A percentile compares a stretch with the other conserved stretches of the same genome.
phyloP scores from a whole-genome alignment of 2,329 filamentous ascomycete species.

The Botryotinia globosa region DNA sequence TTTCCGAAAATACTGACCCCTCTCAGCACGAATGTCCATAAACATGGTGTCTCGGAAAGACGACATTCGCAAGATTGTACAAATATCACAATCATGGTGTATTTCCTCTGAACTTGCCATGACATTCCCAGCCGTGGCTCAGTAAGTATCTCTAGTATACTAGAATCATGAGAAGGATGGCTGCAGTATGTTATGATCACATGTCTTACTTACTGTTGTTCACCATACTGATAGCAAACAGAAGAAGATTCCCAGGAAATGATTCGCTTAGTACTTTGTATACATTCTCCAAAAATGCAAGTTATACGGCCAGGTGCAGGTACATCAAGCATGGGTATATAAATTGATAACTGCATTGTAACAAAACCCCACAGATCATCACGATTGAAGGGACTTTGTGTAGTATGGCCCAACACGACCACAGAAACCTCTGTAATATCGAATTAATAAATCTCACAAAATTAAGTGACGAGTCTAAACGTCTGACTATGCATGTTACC shows the following conservation, averaged over 20 bases:
- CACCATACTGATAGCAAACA: neutral
- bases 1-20: neutral
- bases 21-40: neutral
- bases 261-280: neutral
- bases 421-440: neutral
- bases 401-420: neutral
- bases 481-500: neutral
- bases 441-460: neutral
- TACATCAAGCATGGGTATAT: slow-evolving; percentile 12
- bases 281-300: slow-evolving; percentile 12
- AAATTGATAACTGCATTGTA: slow-evolving; percentile 13
- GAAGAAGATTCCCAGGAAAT: neutral
- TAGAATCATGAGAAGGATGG: slow-evolving; percentile 14
- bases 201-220: slow-evolving; percentile 19
- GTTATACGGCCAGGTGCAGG: neutral
- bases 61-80: slow-evolving; percentile 15
- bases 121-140: neutral
- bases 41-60: slow-evolving; percentile 19
- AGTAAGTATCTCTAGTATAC: slow-evolving; percentile 2
- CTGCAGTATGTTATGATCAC: slow-evolving; percentile 20
- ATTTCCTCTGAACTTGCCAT: slow-evolving; percentile 20
- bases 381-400: neutral
- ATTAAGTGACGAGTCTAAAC: neutral
- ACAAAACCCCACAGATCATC: slow-evolving; percentile 19
- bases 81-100: neutral